Evolutionary conservation across 768 basidiomycete genomes (phyloP), one percentile per base, ranked within the genome.

Genomic region (Naganishia vaughanmartiniae): DNA sequence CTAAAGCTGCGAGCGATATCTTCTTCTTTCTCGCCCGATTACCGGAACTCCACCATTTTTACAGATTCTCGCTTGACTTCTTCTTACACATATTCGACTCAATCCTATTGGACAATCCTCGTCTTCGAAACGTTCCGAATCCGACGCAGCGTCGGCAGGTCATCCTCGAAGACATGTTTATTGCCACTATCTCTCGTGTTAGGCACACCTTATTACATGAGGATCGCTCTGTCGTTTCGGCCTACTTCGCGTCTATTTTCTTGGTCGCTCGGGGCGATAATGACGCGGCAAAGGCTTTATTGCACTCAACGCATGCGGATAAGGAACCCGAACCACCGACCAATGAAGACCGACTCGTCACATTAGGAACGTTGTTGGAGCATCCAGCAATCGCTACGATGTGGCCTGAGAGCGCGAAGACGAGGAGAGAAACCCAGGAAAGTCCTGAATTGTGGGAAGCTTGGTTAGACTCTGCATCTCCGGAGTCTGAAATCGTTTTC

Each of bases 41-140:
- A 60, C 90, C 92, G 79, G 85, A 90, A 66, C 87, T 97, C 83
- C 92, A 95, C 78, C 95, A 96, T 82, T 98, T 98, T 84, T 99
- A 99, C 78, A 92, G 97, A 81, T 99, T 99, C 85, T 98, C 96
- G 1, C 86, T 99, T 55, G 89, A 85, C 33, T 97, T 95, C 86
- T 99, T 99, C 90, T 86, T 98, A 70, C 95, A 96, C 79, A 95
- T 97, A 77, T 99, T 99, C 83, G 92, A 98, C 83, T 92, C 90
- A 75, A 88, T 95, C 70, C 86, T 98, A 10, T 89, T 90, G 74
- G 89, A 90, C 75, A 97, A 98, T 78, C 93, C 94, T 14, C 90
- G 93, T 79, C 86, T 98, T 72, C 88, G 86, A 80, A 87, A 86
- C 70, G 85, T 94, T 69, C 84, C 87, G 28, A 93, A 96, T 73